Percentiles rank a stretch among this genome's conserved stretches.
phyloP scores from a whole-genome alignment of 1,284 basidiomycete genomes.

The Limonomyces culmigenus region DNA sequence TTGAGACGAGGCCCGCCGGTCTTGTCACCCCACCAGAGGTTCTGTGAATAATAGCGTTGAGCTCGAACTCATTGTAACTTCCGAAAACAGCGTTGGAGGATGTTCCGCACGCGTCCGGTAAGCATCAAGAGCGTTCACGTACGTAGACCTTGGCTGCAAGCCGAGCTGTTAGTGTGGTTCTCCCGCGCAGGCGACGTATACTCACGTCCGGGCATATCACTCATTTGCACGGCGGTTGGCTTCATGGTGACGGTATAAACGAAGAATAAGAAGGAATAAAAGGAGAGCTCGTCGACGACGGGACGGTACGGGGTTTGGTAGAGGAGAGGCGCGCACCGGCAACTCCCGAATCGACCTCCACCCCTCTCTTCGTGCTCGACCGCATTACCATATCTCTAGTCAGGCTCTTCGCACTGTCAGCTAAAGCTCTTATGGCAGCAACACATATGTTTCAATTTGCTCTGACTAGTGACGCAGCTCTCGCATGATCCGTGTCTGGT shows the following conservation, averaged over 20 bases:
- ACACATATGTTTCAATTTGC: too few relatives aligned
- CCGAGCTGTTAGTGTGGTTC: slow-evolving; percentile 2
- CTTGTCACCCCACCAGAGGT: slow-evolving; percentile 86
- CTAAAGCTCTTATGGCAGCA: too few relatives aligned
- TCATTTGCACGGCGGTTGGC: slow-evolving; percentile 38
- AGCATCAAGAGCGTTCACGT: slow-evolving; percentile 16
- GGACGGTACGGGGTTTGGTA: too few relatives aligned
- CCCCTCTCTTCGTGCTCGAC: too few relatives aligned
- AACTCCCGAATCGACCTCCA: too few relatives aligned
- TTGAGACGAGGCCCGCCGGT: slow-evolving; percentile 49
- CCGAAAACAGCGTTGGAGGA: too few relatives aligned
- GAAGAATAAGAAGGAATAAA: slow-evolving; percentile 2
- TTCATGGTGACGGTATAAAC: slow-evolving; percentile 32
- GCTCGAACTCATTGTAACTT: too few relatives aligned
- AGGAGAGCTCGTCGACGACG: background rate
- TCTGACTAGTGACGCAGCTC: too few relatives aligned
- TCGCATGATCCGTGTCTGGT: too few relatives aligned
- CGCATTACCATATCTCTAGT: too few relatives aligned
- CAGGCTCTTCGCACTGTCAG: too few relatives aligned
- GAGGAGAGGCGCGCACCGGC: too few relatives aligned
- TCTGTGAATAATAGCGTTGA: slow-evolving; percentile 34
- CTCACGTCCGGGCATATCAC: slow-evolving; percentile 71
- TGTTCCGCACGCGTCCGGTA: background rate
- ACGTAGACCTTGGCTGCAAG: slow-evolving; percentile 47
- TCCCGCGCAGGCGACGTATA: slow-evolving; percentile 8